Base-by-base conservation (phyloP, 106 monocot species). In the Hemerocallis citrina region DNA sequence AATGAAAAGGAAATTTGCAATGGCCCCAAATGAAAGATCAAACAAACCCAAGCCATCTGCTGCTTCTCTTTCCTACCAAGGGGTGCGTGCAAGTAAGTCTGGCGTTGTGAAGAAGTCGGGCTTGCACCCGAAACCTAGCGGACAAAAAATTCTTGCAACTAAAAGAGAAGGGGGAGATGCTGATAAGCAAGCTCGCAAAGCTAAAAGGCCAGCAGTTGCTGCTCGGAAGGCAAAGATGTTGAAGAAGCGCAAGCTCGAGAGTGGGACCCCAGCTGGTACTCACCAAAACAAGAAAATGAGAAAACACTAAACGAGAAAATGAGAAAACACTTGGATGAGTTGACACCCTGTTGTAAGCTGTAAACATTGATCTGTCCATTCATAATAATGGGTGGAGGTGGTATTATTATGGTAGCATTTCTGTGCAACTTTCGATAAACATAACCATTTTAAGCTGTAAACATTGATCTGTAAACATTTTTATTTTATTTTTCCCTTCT, bases 161-260 rank as follows among this genome's bases (percentile, higher is more conserved):
- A 61, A 50, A 7, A 66, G 47, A 21, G 12, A 34, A 0, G 59
- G 55, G 27, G 66, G 43, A 46, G 36, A 16, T 12, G 14, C 32
- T 0, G 72, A 74, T 5, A 42, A 62, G 46, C 55, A 65, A 56
- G 59, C 5, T 62, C 51, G 37, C 20, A 65, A 70, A 14, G 58
- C 15, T 25, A 98, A 98, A 35, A 61, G 92, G 24, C 96, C 92
- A 32, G 79, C 88, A 4, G 96, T 98, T 25, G 96, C 91, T 29
- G 91, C 87, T 13, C 71, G 96, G 62, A 98, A 91, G 56, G 91
- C 87, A 0, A 87, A 87, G 59, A 45, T 69, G 29, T 34, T 70
- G 36, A 79, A 59, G 68, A 93, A 95, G 64, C 83, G 87, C 59
- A 96, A 91, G 71, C 68, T 48, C 52, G 74, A 79, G 29, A 42